Evolutionary conservation across 129 eudicot species (phyloP), one percentile per base, ranked within the genome.

Genomic region (Centrapalus pauciflorus): DNA sequence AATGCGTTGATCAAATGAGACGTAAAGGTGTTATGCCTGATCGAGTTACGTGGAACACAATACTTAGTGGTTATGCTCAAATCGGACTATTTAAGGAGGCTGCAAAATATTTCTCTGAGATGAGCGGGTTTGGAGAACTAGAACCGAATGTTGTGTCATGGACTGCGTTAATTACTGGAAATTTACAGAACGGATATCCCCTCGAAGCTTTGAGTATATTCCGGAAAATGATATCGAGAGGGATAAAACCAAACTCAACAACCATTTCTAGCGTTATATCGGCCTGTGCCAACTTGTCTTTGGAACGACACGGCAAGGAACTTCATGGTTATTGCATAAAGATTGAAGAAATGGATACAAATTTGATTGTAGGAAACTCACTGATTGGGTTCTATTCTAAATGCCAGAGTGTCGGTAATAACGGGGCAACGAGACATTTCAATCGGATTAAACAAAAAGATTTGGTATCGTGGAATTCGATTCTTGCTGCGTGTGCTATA

Each of bases 301-400:
- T 73, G 55, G 21, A 37, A 34, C 64, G 10, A 77, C 54, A 55
- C 56, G 85, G 85, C 14, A 81, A 67, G 66, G 82, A 81, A 56
- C 56, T 81, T 25, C 82, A 81, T 48, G 82, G 85, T 4, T 77
- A 81, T 62, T 81, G 85, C 70, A 62, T 81, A 61, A 81, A 77
- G 51, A 68, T 2, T 0, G 70, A 46, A 51, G 85, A 72, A 32
- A 0, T 81, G 69, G 79, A 81, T 68, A 76, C 82, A 29, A 72
- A 64, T 77, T 35, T 76, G 67, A 54, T 72, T 41, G 74, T 81
- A 20, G 55, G 70, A 55, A 81, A 81, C 52, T 69, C 79, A 0
- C 20, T 81, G 20, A 64, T 81, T 3, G 41, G 50, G 72, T 73
- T 81, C 25, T 81, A 81, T 32, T 61, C 69, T 1, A 81, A 81